Base-by-base conservation (phyloP, 805 yeast genomes). In the Candida arabinofermentans region DNA sequence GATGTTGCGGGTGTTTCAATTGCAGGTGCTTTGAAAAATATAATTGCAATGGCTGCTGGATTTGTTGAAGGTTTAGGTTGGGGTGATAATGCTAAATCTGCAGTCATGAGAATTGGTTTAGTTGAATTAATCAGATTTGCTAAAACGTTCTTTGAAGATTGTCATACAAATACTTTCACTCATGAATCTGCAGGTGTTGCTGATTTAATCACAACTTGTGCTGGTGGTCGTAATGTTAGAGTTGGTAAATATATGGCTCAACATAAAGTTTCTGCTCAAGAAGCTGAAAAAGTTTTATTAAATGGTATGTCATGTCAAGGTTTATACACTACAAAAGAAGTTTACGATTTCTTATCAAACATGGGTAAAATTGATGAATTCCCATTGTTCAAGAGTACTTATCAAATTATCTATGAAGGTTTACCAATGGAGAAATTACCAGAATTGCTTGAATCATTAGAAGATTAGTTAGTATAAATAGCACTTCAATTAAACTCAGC, bases 21-120 rank as follows among this genome's bases (percentile, higher is more conserved):
- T 47, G 95, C 96, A 34, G 99, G 99, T 62, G 99, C 99, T 9
- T 77, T 93, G 66, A 93, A 93, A 72, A 93, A 93, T 68, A 86
- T 93, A 40, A 91, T 91, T 48, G 99, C 99, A 27, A 72, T 89
- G 59, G 95, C 96, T 50, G 96, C 95, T 47, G 99, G 99, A 42
- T 86, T 93, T 61, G 98, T 91, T 48, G 96, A 88, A 67, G 99
- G 99, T 55, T 75, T 86, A 49, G 96, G 95, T 49, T 93, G 99
- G 99, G 99, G 99, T 65, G 96, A 89, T 67, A 93, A 93, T 64
- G 98, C 99, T 50, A 89, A 91, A 67, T 84, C 98, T 42, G 99
- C 98, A 34, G 82, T 93, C 57, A 95, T 91, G 90, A 79, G 99
- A 70, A 84, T 91, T 53, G 99, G 99, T 36, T 70, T 93, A 51